phyloP scores from a whole-genome alignment of 306 rosid species.

The Vigna radiata region DNA sequence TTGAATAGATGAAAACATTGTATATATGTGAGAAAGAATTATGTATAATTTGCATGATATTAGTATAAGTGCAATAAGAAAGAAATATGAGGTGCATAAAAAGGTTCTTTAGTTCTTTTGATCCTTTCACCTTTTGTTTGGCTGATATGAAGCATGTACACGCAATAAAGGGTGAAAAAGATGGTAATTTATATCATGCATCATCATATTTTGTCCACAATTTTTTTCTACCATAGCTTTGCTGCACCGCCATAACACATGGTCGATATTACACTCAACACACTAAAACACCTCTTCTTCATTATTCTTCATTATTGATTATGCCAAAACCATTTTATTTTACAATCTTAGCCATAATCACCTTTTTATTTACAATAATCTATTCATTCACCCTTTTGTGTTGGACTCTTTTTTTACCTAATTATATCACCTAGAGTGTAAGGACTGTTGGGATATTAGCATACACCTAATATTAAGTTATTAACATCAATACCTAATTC shows the following conservation, averaged over 20 bases:
- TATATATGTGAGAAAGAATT: background rate
- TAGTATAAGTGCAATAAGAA: background rate
- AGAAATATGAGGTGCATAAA: background rate
- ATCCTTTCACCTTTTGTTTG: slow-evolving; percentile 20
- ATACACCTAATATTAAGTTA: slow-evolving; percentile 33
- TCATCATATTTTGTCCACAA: slow-evolving; percentile 42
- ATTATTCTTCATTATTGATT: background rate
- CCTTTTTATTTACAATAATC: background rate
- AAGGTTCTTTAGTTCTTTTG: background rate
- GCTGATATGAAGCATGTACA: slow-evolving; percentile 32
- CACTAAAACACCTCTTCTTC: background rate
- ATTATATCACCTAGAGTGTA: background rate
- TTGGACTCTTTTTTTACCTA: slow-evolving; percentile 37
- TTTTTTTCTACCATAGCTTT: slow-evolving; percentile 32
- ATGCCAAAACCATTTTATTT: background rate
- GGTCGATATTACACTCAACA: slow-evolving; percentile 6
- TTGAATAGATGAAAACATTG: too few species aligned
- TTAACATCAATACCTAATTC: background rate
- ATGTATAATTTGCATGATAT: background rate
- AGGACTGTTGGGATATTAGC: background rate
- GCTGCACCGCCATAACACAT: slow-evolving; percentile 24
- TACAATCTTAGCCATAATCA: background rate
- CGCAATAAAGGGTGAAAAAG: slow-evolving; percentile 39
- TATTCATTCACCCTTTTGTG: slow-evolving; percentile 13
- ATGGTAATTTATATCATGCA: slow-evolving; percentile 16